A percentile compares a stretch with the other conserved stretches of the same genome.
Conservation (phyloP, 1,139 yeast species). For the Candida freyschussii region DNA sequence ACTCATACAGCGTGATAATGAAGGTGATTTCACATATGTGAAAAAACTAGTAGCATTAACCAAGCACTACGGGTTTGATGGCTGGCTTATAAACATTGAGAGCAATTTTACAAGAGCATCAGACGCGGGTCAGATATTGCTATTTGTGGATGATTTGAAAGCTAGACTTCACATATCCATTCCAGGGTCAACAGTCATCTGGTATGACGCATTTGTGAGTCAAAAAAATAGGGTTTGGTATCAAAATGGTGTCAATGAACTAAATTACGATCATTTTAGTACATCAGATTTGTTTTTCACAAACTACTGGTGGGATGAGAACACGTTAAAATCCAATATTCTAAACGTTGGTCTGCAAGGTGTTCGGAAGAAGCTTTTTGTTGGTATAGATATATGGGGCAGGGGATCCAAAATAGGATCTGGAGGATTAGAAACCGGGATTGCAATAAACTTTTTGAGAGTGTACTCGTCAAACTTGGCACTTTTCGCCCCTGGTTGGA, state of each 20-base stretch:
- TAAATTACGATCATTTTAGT: constrained; percentile 31
- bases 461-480: constrained; percentile 32
- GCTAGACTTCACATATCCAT: constrained; percentile 24
- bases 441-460: constrained; percentile 29
- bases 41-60: constrained; percentile 25
- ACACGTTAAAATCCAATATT: constrained; percentile 28
- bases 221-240: constrained; percentile 29
- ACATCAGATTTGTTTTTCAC: constrained; percentile 32
- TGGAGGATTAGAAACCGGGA: constrained; percentile 35
- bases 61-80: constrained; percentile 33
- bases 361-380: constrained; percentile 28
- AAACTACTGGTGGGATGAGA: constrained; percentile 38
- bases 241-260: constrained; percentile 34
- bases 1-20: constrained; percentile 22
- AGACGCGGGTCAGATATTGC: constrained; percentile 19
- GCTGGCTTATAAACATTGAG: constrained; percentile 35
- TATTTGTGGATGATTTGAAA: constrained; percentile 29
- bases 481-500: constrained; percentile 41
- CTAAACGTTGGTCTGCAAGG: constrained; percentile 33
- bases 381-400: constrained; percentile 41
- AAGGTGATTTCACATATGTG: constrained; percentile 28
- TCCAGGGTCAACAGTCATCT: constrained; percentile 27
- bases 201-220: constrained; percentile 36
- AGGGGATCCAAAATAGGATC: constrained; percentile 33
- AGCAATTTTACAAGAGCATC: constrained; percentile 25